Conservation (phyloP, 176 grass and related monocot genomes). For the Triticum urartu region DNA sequence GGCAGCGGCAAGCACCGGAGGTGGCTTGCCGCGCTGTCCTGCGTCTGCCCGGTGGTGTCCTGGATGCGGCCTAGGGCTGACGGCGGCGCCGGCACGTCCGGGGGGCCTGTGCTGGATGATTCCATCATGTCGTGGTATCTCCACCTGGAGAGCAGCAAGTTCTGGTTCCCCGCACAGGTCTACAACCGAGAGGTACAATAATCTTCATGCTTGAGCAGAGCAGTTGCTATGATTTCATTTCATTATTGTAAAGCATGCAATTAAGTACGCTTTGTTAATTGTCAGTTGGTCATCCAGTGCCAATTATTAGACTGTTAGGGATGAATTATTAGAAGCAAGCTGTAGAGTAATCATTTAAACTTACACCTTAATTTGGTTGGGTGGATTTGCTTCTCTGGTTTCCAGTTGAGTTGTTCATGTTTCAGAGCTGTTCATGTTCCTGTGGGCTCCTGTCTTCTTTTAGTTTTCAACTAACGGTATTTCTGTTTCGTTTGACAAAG, state of each 20-base stretch:
- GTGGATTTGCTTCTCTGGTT: background rate
- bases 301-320: conserved; percentile 12
- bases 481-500: background rate
- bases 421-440: background rate
- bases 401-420: conserved; percentile 2
- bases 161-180: conserved; percentile 95
- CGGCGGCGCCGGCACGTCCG: conserved; percentile 3
- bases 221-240: conserved; percentile 13
- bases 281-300: background rate
- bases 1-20: conserved; percentile 40
- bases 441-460: background rate
- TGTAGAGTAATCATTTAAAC: background rate
- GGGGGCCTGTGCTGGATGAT: conserved; percentile 46
- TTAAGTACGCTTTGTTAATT: conserved; percentile 3
- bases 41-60: conserved; percentile 73
- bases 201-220: background rate
- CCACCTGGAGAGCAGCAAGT: conserved; percentile 72
- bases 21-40: conserved; percentile 66
- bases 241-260: conserved; percentile 15
- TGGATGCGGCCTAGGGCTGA: conserved; percentile 59
- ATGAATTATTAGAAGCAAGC: background rate
- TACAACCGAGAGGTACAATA: conserved; percentile 94
- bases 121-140: conserved; percentile 87
- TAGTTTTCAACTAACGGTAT: conserved; percentile 14
- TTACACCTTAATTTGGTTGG: conserved; percentile 20